phyloP scores from a whole-genome alignment of 139 green algal species.

The Tetraselmis striata region DNA sequence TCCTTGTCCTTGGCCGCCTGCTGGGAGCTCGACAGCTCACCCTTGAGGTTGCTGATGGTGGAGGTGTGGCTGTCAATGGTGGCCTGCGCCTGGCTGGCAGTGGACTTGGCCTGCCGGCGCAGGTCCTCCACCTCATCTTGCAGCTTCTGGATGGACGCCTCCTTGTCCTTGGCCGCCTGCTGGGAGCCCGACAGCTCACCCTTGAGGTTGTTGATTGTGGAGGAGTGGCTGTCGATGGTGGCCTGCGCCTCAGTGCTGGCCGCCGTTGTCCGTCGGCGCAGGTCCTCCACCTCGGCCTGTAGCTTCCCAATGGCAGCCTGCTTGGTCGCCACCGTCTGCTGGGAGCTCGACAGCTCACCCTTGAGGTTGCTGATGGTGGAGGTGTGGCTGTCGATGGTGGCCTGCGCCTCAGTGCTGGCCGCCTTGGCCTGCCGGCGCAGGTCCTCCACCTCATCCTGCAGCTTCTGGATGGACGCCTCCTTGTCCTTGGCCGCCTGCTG shows the following conservation, averaged over 20 bases:
- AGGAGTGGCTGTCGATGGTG: background rate
- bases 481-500: background rate
- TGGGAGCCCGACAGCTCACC: background rate
- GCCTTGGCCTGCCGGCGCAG: background rate
- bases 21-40: background rate
- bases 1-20: background rate
- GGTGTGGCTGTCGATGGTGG: background rate
- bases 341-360: background rate
- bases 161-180: background rate
- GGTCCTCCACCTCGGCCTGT: background rate
- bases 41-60: background rate
- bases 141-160: background rate
- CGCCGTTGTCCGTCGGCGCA: background rate
- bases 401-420: background rate
- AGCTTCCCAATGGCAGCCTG: background rate
- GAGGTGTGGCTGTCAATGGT: background rate
- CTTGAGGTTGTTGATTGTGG: background rate
- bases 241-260: background rate
- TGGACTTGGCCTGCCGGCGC: background rate
- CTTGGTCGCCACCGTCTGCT: background rate
- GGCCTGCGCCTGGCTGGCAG: background rate
- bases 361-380: background rate
- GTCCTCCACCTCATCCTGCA: background rate
- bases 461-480: background rate
- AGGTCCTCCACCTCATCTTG: background rate